Conservation (phyloP, 164 flowering plant genomes). For the Kingdonia uniflora region DNA sequence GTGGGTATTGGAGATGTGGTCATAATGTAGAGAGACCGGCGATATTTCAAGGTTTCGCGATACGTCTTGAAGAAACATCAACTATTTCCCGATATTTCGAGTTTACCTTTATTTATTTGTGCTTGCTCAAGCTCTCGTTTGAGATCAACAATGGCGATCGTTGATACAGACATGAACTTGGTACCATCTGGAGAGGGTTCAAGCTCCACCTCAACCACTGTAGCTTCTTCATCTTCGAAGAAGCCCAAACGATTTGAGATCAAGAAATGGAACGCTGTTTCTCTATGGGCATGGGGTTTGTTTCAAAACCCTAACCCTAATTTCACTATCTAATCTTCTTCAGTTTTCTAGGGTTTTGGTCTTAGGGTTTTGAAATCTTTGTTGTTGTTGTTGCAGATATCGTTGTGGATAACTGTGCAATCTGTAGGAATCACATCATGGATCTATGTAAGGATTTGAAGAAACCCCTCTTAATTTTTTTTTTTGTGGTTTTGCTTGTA, state of each 20-base stretch:
- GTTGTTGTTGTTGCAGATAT: slow-evolving; percentile 33
- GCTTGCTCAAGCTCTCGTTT: too few species aligned
- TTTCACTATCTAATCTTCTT: background rate
- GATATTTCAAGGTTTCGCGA: too few species aligned
- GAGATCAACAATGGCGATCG: background rate
- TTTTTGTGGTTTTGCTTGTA: background rate
- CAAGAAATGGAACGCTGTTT: slow-evolving; percentile 80
- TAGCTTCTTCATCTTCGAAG: slow-evolving; percentile 26
- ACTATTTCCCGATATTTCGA: too few species aligned
- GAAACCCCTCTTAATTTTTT: background rate
- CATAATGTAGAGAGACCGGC: too few species aligned
- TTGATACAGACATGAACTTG: background rate
- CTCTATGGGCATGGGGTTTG: slow-evolving; percentile 85
- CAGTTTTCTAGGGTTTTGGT: too few species aligned
- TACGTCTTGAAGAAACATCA: too few species aligned
- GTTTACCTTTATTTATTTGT: too few species aligned
- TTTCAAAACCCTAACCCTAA: background rate
- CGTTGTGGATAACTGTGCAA: slow-evolving; percentile 72
- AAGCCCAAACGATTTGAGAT: slow-evolving; percentile 66
- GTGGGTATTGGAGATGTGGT: too few species aligned
- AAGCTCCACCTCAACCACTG: slow-evolving; percentile 8
- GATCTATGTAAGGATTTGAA: slow-evolving; percentile 53
- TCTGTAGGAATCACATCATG: slow-evolving; percentile 86
- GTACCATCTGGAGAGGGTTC: slow-evolving; percentile 31
- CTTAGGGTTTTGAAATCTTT: too few species aligned